Evolutionary conservation across 129 eudicot species (phyloP), one percentile per base, ranked within the genome.

Genomic region (Arctium lappa): DNA sequence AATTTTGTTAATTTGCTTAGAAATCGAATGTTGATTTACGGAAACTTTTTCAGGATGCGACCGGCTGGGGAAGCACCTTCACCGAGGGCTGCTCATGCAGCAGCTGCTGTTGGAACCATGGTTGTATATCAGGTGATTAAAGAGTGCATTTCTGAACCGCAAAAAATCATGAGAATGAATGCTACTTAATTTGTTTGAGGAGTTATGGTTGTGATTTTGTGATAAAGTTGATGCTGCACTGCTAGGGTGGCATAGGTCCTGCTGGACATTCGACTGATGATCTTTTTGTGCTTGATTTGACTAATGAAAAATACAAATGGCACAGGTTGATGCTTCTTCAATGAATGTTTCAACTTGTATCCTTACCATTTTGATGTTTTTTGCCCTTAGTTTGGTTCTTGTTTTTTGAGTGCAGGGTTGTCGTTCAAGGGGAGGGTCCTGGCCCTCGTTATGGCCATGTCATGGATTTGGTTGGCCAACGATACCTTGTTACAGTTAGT

Each of bases 251-350:
- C 34, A 95, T 95, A 83, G 98, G 99, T 81, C 98, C 99, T 18
- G 91, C 99, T 66, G 99, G 99, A 44, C 99, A 91, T 88, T 95
- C 99, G 0, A 95, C 99, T 0, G 99, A 95, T 85, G 99, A 95
- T 85, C 89, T 95, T 39, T 93, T 93, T 65, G 97, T 95, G 85
- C 99, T 95, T 22, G 98, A 95, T 82, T 77, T 91, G 90, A 88
- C 92, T 44, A 95, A 91, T 73, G 99, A 95, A 86, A 93, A 91
- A 78, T 95, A 88, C 85, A 95, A 90, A 85, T 95, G 99, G 99
- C 99, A 95, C 70, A 84, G 98, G 99, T 95, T 22, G 27, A 13
- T 74, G 84, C 75, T 80, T 81, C 76, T 69, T 22, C 13, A 72
- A 12, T 34, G 3, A n/a, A 73, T 22, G 32, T 9, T n/a, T 40